These are phyloP conservation scores for Solidago caesia DNA, from an alignment of 129 eudicot species.

Conservation along the genomic window DNA sequence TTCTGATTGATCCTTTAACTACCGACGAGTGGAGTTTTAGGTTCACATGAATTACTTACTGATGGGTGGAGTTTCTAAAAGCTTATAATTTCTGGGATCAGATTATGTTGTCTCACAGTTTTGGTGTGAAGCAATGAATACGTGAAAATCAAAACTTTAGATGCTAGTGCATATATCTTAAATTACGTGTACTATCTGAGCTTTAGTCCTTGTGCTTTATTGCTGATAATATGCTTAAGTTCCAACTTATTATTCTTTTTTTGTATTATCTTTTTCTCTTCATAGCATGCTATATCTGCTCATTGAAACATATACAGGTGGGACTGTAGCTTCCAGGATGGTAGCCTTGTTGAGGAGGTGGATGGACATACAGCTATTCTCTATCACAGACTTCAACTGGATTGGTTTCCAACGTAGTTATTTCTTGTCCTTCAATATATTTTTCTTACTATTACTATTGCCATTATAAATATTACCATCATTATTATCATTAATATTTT, in stretches of 20 bases:
- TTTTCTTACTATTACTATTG: neutral
- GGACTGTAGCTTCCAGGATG: conserved; percentile 96
- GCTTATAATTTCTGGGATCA: neutral
- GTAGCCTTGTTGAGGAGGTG: conserved; percentile 98
- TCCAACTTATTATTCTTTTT: conserved; percentile 4
- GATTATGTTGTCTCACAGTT: neutral
- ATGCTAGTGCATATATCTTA: neutral
- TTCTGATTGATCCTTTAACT: too few relatives aligned
- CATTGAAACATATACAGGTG: conserved; percentile 53
- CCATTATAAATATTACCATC: too few relatives aligned
- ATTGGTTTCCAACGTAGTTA: conserved; percentile 91
- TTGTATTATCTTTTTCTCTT: conserved; percentile 5
- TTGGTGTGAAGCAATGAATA: neutral
- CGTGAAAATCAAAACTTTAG: neutral
- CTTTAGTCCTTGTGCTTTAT: neutral
- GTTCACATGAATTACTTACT: neutral
- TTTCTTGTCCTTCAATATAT: conserved; percentile 2
- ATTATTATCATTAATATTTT: neutral
- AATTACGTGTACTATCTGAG: neutral
- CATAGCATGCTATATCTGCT: conserved; percentile 11
- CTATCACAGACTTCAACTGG: conserved; percentile 90
- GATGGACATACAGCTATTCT: conserved; percentile 98
- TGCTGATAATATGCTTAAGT: neutral
- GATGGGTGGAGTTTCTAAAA: neutral
- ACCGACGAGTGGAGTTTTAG: too few relatives aligned